These are phyloP conservation scores for Alternaria viburni DNA, from an alignment of 2,329 filamentous ascomycete genomes.

Conservation along the genomic window DNA sequence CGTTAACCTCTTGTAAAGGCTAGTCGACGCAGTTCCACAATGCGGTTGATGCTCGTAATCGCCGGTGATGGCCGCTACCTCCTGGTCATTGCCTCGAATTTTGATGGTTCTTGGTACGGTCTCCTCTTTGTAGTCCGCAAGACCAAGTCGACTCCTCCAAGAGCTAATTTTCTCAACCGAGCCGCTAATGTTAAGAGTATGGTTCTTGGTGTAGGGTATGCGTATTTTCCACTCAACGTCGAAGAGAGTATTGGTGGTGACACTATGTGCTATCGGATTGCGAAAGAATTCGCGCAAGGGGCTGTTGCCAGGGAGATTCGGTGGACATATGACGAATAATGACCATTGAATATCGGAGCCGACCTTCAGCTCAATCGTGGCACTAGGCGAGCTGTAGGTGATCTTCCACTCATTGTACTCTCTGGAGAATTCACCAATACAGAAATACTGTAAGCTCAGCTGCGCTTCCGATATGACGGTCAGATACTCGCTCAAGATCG, in stretches of 20 bases:
- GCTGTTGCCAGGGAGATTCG: constrained; percentile 48
- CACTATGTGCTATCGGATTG: constrained; percentile 28
- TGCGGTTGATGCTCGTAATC: constrained; percentile 58
- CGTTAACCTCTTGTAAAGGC: constrained; percentile 58
- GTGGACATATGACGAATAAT: constrained; percentile 53
- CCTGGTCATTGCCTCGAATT: constrained; percentile 45
- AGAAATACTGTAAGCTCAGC: constrained; percentile 18
- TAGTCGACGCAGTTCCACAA: constrained; percentile 64
- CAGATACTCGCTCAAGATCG: constrained; percentile 9
- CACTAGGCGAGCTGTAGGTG: constrained; percentile 49
- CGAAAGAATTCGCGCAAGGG: constrained; percentile 51
- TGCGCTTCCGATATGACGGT: constrained; percentile 13
- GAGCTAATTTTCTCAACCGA: constrained; percentile 33
- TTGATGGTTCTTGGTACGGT: constrained; percentile 54
- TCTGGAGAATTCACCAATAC: constrained; percentile 24
- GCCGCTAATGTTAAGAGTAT: constrained; percentile 25
- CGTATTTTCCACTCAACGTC: constrained; percentile 33
- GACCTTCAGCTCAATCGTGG: constrained; percentile 50
- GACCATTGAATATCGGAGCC: constrained; percentile 54
- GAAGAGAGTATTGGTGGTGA: constrained; percentile 9
- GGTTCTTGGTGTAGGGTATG: constrained; percentile 13
- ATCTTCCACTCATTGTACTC: constrained; percentile 51
- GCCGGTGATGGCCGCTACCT: constrained; percentile 53
- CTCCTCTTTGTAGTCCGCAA: constrained; percentile 49
- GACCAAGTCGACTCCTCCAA: constrained; percentile 46